Percentiles rank a stretch among this genome's conserved stretches.
phyloP scores from a whole-genome alignment of 768 basidiomycete genomes.

The Leccinum variicolor region DNA sequence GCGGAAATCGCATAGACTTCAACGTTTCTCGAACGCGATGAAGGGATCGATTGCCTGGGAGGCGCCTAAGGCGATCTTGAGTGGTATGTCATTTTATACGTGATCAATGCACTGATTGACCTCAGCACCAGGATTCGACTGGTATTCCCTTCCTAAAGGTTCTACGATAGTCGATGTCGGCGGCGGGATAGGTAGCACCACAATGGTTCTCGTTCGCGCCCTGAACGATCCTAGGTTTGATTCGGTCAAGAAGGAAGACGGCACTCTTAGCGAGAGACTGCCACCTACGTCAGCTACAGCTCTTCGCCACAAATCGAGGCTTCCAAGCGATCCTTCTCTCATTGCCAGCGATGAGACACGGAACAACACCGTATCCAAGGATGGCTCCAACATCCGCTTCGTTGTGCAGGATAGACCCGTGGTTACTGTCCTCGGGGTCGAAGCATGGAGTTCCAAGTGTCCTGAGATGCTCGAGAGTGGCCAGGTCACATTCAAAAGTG shows the following conservation, averaged over 20 bases:
- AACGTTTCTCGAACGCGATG: constrained; percentile 77
- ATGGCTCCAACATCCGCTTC: constrained; percentile 37
- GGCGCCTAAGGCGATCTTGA: constrained; percentile 54
- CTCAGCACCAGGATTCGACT: constrained; percentile 50
- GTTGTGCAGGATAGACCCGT: constrained; percentile 61
- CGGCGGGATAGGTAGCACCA: constrained; percentile 60
- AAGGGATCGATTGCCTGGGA: constrained; percentile 71
- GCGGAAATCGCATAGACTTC: constrained; percentile 50
- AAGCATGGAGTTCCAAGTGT: constrained; percentile 60
- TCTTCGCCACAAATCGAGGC: not conserved
- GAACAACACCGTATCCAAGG: constrained; percentile 11
- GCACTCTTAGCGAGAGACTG: not conserved
- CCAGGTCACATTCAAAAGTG: constrained; percentile 52
- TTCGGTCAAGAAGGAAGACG: constrained; percentile 1
- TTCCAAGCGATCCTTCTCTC: not conserved
- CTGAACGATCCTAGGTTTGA: constrained; percentile 22
- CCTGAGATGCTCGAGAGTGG: constrained; percentile 55
- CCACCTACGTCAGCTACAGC: not conserved
- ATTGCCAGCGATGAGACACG: not conserved
- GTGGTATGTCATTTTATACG: constrained; percentile 36
- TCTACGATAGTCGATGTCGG: constrained; percentile 65
- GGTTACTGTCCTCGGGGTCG: constrained; percentile 49
- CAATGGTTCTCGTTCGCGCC: constrained; percentile 40
- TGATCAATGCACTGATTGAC: not conserved
- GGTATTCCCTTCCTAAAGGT: constrained; percentile 47